These are phyloP conservation scores for Psilocybe cyanescens DNA, from an alignment of 768 basidiomycete species.

Conservation along the genomic window DNA sequence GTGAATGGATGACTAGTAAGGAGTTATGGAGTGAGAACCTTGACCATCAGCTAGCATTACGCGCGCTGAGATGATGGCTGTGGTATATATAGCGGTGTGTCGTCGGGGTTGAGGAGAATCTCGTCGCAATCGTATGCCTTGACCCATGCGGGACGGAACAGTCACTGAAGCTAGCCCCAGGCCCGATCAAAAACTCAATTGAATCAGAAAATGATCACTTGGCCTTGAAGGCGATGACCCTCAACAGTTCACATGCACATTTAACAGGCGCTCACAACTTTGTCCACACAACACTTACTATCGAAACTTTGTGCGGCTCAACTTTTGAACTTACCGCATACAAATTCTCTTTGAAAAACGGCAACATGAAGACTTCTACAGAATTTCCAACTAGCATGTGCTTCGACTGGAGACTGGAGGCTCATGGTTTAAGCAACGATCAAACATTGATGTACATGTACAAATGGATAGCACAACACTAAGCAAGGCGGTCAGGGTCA, in stretches of 20 bases:
- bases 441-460: no score
- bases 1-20: neutral
- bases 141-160: constrained; percentile 1
- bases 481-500: no score
- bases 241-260: neutral
- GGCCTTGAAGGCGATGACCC: neutral
- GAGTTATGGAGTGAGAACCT: neutral
- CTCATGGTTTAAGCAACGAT: no score
- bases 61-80: neutral
- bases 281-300: no score
- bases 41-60: neutral
- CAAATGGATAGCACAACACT: no score
- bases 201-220: neutral
- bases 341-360: no score
- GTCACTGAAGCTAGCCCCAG: neutral
- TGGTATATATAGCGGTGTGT: neutral
- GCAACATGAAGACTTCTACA: no score
- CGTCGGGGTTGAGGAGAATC: neutral
- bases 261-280: no score
- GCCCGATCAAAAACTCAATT: neutral
- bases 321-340: no score
- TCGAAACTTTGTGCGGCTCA: no score
- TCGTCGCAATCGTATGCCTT: neutral
- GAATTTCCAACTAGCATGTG: no score
- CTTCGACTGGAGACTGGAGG: no score